Base-by-base conservation (phyloP, 257 asterid genomes). In the Primulina huaijiensis region DNA sequence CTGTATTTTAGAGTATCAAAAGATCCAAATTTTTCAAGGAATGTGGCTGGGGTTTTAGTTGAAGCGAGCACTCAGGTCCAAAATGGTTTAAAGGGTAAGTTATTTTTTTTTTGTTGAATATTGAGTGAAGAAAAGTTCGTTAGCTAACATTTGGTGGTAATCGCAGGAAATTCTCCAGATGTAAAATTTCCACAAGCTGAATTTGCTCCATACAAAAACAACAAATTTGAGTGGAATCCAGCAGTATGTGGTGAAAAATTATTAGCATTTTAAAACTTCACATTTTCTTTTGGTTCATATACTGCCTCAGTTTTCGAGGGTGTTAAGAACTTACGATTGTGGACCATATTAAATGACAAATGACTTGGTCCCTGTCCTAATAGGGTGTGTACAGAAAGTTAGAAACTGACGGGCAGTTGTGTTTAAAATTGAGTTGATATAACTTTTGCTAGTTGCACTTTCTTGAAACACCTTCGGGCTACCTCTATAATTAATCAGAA, bases 121-220 rank as follows among this genome's bases (percentile, higher is more conserved):
- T 63, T 16, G 8, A 65, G 38, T 35, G 73, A 53, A 61, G 56
- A 57, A 59, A 27, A 31, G 23, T 61, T 69, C 21, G 14, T 64
- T 16, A 55, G 69, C 55, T 65, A 52, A 69, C 62, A 68, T 63
- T 71, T 55, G 17, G 33, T 75, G 72, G 10, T 72, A 64, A 59
- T 78, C 77, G 79, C 89, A 93, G 99, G 95, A 75, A 85, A 79
- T 78, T 93, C 99, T 72, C 99, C 97, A 68, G 99, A 93, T 81
- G 84, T 74, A 64, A 91, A 89, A 83, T 93, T 90, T 82, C 99
- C 99, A 0, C 92, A 79, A 82, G 90, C 92, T 71, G 96, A 85
- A 80, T 93, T 90, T 67, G 83, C 99, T 77, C 96, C 99, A 60
- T 93, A 93, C 68, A 64, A 64, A 62, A 82, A 78, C 82, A 78